A percentile compares a stretch with the other conserved stretches of the same genome.
These are phyloP conservation scores for Xerocomus spinulosus DNA, from an alignment of 768 basidiomycete genomes.

Conservation along the genomic window DNA sequence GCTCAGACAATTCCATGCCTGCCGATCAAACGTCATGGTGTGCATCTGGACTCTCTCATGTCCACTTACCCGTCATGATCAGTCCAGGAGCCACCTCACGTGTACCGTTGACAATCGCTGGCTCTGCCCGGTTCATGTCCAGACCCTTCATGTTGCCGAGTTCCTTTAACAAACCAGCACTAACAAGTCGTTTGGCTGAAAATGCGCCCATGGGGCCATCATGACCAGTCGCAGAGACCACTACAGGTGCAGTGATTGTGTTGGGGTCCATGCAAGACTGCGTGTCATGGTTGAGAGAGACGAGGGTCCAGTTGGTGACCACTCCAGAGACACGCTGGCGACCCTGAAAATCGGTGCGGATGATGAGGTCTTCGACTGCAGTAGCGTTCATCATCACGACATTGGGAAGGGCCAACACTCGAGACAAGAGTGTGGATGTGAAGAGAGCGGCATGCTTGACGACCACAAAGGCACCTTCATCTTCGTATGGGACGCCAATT, in stretches of 20 bases:
- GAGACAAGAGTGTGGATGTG: constrained; percentile 70
- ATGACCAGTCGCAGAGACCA: constrained; percentile 70
- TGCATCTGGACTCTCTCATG: background rate
- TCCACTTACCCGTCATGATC: constrained; percentile 59
- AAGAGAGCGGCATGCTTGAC: constrained; percentile 81
- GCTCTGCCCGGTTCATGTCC: constrained; percentile 80
- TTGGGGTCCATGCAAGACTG: constrained; percentile 79
- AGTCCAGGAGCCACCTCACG: constrained; percentile 74
- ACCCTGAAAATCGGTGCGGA: constrained; percentile 47
- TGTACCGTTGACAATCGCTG: constrained; percentile 72
- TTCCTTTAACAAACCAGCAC: constrained; percentile 66
- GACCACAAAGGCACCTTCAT: constrained; percentile 72
- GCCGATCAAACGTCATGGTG: background rate
- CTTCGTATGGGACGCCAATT: constrained; percentile 69
- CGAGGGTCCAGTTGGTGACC: constrained; percentile 52
- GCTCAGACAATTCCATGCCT: constrained; percentile 83
- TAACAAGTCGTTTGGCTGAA: constrained; percentile 73
- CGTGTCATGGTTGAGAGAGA: constrained; percentile 61
- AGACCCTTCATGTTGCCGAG: constrained; percentile 77
- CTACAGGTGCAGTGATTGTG: constrained; percentile 74
- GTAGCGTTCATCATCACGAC: constrained; percentile 76
- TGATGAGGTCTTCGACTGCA: constrained; percentile 76
- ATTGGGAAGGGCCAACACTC: constrained; percentile 65
- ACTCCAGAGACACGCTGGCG: constrained; percentile 47
- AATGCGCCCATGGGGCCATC: constrained; percentile 82